Conservation (phyloP, 257 asterid genomes). For the Ophiorrhiza pumila region DNA sequence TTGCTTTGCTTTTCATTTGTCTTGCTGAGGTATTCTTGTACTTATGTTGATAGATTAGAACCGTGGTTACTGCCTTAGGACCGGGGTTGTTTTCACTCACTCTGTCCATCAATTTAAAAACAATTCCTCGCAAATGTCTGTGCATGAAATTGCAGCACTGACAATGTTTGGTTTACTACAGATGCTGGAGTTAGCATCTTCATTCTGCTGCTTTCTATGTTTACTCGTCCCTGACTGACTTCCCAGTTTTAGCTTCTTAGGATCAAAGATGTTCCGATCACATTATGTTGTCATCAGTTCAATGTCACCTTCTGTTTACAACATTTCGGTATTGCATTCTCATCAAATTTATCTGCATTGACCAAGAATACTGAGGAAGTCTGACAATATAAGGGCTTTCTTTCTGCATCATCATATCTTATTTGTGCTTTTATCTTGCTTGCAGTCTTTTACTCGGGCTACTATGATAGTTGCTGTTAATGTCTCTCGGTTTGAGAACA, state of each 20-base stretch:
- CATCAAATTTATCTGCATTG: background rate
- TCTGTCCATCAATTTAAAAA: background rate
- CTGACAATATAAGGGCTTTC: background rate
- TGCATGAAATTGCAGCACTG: background rate
- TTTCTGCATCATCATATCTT: background rate
- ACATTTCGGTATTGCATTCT: too few species aligned
- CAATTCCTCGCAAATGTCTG: background rate
- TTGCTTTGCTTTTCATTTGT: background rate
- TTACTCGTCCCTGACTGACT: too few species aligned
- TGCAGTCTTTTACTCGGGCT: slow-evolving; percentile 59
- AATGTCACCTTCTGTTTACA: background rate
- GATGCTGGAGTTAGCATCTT: too few species aligned
- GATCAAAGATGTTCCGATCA: background rate
- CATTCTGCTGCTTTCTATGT: too few species aligned
- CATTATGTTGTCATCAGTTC: background rate
- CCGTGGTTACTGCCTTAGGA: background rate
- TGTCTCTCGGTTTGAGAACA: slow-evolving; percentile 60
- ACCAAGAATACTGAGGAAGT: background rate
- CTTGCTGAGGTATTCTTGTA: background rate
- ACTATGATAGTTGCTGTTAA: slow-evolving; percentile 54
- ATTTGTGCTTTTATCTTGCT: background rate
- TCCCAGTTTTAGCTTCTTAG: background rate
- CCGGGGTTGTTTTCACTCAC: background rate
- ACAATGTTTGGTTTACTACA: background rate
- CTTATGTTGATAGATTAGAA: background rate